A percentile compares a stretch with the other conserved stretches of the same genome.
Evolutionary conservation across 768 basidiomycete genomes (phyloP).

Genomic region (Tephrocybe rancida): DNA sequence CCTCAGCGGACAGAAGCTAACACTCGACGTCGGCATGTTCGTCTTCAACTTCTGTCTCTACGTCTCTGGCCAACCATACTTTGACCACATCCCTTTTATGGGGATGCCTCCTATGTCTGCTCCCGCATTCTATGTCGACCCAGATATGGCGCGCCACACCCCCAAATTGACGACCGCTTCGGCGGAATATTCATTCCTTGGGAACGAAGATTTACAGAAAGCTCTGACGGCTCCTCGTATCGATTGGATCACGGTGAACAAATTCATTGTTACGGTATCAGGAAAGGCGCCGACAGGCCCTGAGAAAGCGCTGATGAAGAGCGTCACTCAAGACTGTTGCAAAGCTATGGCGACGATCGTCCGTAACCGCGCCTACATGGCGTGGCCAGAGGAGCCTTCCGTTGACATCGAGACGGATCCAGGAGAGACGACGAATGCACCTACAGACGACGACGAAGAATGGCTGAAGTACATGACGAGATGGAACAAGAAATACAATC

Average conservation of each 20-base stretch:
- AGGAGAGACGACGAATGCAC: constrained; percentile 19
- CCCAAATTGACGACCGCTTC: constrained; percentile 19
- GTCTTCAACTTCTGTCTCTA: constrained; percentile 37
- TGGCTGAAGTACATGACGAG: constrained; percentile 28
- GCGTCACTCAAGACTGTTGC: constrained; percentile 12
- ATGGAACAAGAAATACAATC: constrained; percentile 26
- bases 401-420: constrained; percentile 27
- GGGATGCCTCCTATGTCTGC: constrained; percentile 8
- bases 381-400: constrained; percentile 24
- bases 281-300: constrained; percentile 17
- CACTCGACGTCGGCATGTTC: constrained; percentile 43
- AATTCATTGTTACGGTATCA: constrained; percentile 33
- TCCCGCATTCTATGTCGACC: constrained; percentile 28
- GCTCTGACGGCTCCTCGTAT: constrained; percentile 14
- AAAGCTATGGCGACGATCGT: constrained; percentile 11
- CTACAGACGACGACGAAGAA: constrained; percentile 16
- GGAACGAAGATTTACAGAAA: constrained; percentile 22
- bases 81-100: background rate
- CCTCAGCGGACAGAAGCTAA: constrained; percentile 39
- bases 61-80: constrained; percentile 9
- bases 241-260: constrained; percentile 17
- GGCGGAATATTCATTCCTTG: constrained; percentile 31
- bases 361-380: constrained; percentile 16
- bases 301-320: constrained; percentile 24
- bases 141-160: constrained; percentile 12